Conservation (phyloP, 306 rosid genomes). For the Prosopis cineraria region DNA sequence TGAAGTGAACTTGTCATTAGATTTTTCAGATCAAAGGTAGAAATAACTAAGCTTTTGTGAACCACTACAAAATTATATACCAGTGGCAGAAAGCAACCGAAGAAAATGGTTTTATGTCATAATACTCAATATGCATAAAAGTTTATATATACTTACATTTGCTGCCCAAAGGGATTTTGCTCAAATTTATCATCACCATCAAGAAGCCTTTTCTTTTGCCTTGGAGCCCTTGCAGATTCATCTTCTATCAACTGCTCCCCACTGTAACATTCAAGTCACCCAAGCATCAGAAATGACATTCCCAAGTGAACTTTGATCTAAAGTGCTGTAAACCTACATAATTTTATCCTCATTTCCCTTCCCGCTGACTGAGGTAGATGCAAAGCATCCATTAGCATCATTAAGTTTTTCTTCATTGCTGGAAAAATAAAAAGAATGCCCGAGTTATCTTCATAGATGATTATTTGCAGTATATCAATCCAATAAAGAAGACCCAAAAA, state of each 20-base stretch:
- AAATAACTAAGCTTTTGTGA: background rate
- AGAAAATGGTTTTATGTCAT: background rate
- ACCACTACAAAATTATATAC: background rate
- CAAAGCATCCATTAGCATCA: slow-evolving; percentile 39
- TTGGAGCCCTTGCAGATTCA: slow-evolving; percentile 48
- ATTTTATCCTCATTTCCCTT: slow-evolving; percentile 38
- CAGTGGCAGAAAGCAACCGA: background rate
- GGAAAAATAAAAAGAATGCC: slow-evolving; percentile 23
- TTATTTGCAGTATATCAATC: slow-evolving; percentile 20
- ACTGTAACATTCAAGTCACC: slow-evolving; percentile 51
- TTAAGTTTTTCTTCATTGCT: slow-evolving; percentile 44
- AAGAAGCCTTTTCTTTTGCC: slow-evolving; percentile 65
- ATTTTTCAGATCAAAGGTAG: background rate
- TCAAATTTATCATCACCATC: too few relatives aligned
- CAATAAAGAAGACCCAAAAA: slow-evolving; percentile 3
- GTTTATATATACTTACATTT: slow-evolving; percentile 54
- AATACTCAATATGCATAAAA: slow-evolving; percentile 26
- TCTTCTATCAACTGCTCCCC: slow-evolving; percentile 47
- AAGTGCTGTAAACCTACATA: slow-evolving; percentile 39
- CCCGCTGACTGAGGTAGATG: slow-evolving; percentile 47
- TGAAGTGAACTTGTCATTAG: slow-evolving; percentile 2
- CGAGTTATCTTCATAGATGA: background rate
- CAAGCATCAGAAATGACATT: slow-evolving; percentile 36
- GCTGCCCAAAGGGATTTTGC: slow-evolving; percentile 43
- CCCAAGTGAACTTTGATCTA: slow-evolving; percentile 24